Evolutionary conservation across 148 eudicot species (phyloP).

Genomic region (Fallopia convolvulus): DNA sequence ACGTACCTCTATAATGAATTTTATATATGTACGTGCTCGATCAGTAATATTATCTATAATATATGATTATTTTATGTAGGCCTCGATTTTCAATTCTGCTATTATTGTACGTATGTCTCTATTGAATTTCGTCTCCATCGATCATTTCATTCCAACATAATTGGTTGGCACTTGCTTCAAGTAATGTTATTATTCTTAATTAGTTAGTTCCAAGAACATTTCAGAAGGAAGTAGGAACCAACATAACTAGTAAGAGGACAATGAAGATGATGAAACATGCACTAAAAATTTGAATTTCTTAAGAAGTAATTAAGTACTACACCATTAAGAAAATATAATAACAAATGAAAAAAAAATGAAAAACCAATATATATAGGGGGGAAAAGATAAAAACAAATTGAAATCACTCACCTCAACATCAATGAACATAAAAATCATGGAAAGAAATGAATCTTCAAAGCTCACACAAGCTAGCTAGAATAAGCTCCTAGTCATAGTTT

Average conservation of each 20-base stretch:
- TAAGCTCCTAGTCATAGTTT: background rate
- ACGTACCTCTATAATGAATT: background rate
- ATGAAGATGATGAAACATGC: background rate
- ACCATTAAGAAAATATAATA: background rate
- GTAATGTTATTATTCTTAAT: background rate
- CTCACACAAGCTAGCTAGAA: constrained; percentile 4
- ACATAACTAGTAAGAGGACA: background rate
- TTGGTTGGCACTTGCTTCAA: background rate
- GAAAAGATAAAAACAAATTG: background rate
- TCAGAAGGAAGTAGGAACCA: background rate
- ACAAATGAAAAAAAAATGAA: background rate
- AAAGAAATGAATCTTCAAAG: background rate
- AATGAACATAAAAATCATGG: background rate
- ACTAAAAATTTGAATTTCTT: background rate
- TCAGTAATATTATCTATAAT: background rate
- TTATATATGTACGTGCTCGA: background rate
- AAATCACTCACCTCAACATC: background rate
- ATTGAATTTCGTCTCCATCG: background rate
- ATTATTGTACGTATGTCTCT: background rate
- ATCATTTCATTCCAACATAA: background rate
- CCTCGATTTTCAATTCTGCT: background rate
- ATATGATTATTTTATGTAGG: background rate
- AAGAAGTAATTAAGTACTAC: background rate
- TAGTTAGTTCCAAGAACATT: background rate
- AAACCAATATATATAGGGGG: background rate